Evolutionary conservation across 352 stramenopile genomes (phyloP).

Genomic region (Globisporangium perplexum): DNA sequence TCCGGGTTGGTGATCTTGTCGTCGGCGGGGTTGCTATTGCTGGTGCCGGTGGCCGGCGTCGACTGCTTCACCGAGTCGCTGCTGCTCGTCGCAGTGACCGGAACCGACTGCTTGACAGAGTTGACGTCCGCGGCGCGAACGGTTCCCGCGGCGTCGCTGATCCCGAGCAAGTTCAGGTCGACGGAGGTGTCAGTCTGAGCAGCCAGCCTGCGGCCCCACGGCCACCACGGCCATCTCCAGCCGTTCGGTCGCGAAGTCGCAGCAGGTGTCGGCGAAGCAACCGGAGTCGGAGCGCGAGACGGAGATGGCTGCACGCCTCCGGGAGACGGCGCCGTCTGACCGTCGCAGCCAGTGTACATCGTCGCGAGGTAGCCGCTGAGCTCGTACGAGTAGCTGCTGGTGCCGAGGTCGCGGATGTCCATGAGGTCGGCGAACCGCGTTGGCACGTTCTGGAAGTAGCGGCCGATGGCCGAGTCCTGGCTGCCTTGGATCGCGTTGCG

Average conservation of each 20-base stretch:
- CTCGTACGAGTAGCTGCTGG: conserved; percentile 55
- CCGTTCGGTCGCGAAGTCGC: conserved; percentile 1
- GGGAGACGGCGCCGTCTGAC: neutral
- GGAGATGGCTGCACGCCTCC: neutral
- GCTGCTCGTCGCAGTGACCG: neutral
- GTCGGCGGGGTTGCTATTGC: neutral
- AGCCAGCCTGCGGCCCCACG: conserved; percentile 5
- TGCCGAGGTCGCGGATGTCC: conserved; percentile 36
- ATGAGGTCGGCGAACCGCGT: conserved; percentile 39
- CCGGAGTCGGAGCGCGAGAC: neutral
- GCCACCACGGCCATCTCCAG: conserved; percentile 9
- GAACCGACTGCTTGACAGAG: neutral
- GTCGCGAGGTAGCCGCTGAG: conserved; percentile 24
- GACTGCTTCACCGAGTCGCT: conserved; percentile 4
- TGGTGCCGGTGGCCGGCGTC: conserved; percentile 2
- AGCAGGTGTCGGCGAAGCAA: neutral
- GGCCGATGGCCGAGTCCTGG: conserved; percentile 28
- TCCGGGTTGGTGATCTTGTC: conserved; percentile 1
- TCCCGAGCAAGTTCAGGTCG: neutral
- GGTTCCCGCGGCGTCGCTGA: neutral
- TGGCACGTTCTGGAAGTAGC: conserved; percentile 31
- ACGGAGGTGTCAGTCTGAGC: neutral
- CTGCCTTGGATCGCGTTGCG: conserved; percentile 28
- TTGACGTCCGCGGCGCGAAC: conserved; percentile 3
- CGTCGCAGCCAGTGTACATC: conserved; percentile 20